These are phyloP conservation scores for Coemansia sp. DNA, from an alignment of 192 early-diverging fungal genomes.

Conservation along the genomic window DNA sequence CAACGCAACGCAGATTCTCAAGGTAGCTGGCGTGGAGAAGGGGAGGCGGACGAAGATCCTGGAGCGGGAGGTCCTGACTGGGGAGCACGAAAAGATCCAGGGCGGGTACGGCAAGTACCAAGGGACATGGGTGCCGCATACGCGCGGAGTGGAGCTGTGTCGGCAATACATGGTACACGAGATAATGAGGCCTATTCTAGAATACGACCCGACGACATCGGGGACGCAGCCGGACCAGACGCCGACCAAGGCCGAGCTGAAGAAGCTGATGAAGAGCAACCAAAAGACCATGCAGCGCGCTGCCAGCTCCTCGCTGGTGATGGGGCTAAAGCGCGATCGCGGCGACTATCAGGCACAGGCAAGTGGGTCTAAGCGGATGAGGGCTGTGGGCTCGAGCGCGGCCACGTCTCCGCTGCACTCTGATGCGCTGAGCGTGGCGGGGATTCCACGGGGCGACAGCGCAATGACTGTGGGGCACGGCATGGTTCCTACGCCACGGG, in stretches of 20 bases:
- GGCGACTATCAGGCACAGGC: not conserved
- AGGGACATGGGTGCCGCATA: conserved; percentile 91
- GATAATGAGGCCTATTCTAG: conserved; percentile 76
- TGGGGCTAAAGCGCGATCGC: conserved; percentile 17
- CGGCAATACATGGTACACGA: conserved; percentile 77
- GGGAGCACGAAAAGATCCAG: conserved; percentile 94
- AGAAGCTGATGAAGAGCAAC: conserved; percentile 27
- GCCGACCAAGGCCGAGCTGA: conserved; percentile 60
- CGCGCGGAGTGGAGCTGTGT: conserved; percentile 80
- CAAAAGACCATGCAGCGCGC: conserved; percentile 19
- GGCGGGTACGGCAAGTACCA: conserved; percentile 99
- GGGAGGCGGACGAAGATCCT: conserved; percentile 90
- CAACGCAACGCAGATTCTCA: conserved; percentile 98
- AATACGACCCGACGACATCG: conserved; percentile 69
- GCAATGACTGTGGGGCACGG: not conserved
- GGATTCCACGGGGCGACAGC: conserved; percentile 16
- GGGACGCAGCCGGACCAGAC: conserved; percentile 56
- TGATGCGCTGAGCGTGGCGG: conserved; percentile 22
- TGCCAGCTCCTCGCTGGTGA: not conserved
- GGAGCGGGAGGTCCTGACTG: conserved; percentile 87
- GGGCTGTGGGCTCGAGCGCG: conserved; percentile 12
- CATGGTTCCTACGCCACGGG: not conserved
- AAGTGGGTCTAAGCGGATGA: not conserved
- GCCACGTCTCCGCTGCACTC: conserved; percentile 53
- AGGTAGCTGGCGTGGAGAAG: conserved; percentile 96